Evolutionary conservation across 176 grass and related monocot genomes (phyloP).

Genomic region (maize (Zea mays)): Zm-B73-REFERENCE-NAM-5.0 NC_050103.1:134998001-134998500

Average conservation of each 20-base stretch:
- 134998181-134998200: conserved; percentile 84
- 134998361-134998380: no score
- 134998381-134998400: conserved; percentile 12
- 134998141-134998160: conserved; percentile 40
- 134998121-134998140: conserved; percentile 57
- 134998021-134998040: conserved; percentile 88
- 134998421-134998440: no score
- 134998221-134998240: conserved; percentile 80
- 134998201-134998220: conserved; percentile 83
- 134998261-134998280: background rate
- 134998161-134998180: conserved; percentile 74
- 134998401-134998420: conserved; percentile 50
- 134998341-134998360: no score
- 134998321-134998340: background rate
- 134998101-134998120: conserved; percentile 87
- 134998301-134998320: conserved; percentile 29
- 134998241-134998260: conserved; percentile 68
- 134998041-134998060: conserved; percentile 93
- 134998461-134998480: conserved; percentile 38
- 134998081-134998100: conserved; percentile 69
- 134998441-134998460: conserved; percentile 2
- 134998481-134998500: conserved; percentile 39
- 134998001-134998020: conserved; percentile 69
- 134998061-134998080: conserved; percentile 75
- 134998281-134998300: conserved; percentile 32